Conservation (phyloP, 345 rosid genomes). For the Geranium rotundifolium region DNA sequence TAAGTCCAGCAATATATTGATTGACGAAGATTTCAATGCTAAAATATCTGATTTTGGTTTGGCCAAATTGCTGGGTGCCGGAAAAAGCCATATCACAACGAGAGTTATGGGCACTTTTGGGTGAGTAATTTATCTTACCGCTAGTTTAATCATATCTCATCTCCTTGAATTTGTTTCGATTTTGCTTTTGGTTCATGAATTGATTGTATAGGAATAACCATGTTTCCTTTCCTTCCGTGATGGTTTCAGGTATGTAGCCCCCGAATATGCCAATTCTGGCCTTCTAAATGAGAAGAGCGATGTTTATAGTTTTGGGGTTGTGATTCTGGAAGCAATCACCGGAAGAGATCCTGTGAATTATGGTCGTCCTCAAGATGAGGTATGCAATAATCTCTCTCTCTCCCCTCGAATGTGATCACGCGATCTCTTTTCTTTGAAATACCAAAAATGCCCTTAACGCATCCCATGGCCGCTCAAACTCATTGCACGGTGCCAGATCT, state of each 20-base stretch:
- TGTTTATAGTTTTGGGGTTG: slow-evolving; percentile 90
- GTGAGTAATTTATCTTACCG: slow-evolving; percentile 24
- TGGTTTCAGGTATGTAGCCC: slow-evolving; percentile 70
- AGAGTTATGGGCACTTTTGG: slow-evolving; percentile 99
- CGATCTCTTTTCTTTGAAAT: neutral
- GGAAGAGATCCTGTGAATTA: slow-evolving; percentile 97
- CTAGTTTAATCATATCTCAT: neutral
- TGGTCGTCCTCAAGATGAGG: slow-evolving; percentile 80
- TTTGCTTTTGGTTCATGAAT: neutral
- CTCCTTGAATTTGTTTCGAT: neutral
- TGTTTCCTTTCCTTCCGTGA: no score
- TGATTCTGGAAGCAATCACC: slow-evolving; percentile 90
- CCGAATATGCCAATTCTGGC: slow-evolving; percentile 93
- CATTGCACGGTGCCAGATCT: no score
- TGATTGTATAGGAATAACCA: no score
- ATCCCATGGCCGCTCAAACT: no score
- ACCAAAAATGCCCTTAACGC: no score
- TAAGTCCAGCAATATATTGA: slow-evolving; percentile 90
- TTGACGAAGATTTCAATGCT: slow-evolving; percentile 71
- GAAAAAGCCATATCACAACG: slow-evolving; percentile 74
- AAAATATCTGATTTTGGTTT: slow-evolving; percentile 94
- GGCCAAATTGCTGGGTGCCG: slow-evolving; percentile 89
- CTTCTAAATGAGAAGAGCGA: slow-evolving; percentile 90
- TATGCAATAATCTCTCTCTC: slow-evolving; percentile 12
- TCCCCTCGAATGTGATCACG: neutral